Percentiles rank a stretch among this genome's conserved stretches.
Evolutionary conservation across 2,329 filamentous ascomycete genomes (phyloP).

Genomic region (Xylogone sp.): DNA sequence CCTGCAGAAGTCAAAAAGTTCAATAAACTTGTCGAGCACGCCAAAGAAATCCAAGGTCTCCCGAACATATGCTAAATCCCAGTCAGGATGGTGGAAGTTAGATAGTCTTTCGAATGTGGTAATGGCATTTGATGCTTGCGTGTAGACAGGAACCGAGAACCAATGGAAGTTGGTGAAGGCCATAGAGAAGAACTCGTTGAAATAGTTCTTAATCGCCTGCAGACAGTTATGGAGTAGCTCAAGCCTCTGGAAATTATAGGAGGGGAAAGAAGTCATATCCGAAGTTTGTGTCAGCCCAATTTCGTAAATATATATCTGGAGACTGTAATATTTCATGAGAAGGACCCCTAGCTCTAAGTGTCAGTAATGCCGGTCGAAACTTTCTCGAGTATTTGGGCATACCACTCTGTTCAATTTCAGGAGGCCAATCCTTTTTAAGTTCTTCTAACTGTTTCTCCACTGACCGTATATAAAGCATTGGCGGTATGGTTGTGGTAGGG

Average conservation of each 20-base stretch:
- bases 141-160: slow-evolving; percentile 4
- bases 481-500: neutral
- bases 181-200: slow-evolving; percentile 8
- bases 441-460: slow-evolving; percentile 8
- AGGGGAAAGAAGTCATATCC: neutral
- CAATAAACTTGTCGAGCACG: slow-evolving; percentile 27
- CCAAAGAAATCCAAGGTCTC: slow-evolving; percentile 27
- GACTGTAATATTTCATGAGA: slow-evolving; percentile 5
- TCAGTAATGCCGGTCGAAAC: neutral
- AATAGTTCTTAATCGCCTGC: slow-evolving; percentile 10
- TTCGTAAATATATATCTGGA: slow-evolving; percentile 10
- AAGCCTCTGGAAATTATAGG: slow-evolving; percentile 10
- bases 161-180: slow-evolving; percentile 7
- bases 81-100: slow-evolving; percentile 32
- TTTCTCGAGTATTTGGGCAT: neutral
- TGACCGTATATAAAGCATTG: slow-evolving; percentile 9
- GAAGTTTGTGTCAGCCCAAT: slow-evolving; percentile 12
- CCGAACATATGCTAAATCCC: slow-evolving; percentile 32
- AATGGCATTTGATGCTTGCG: slow-evolving; percentile 31
- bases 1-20: slow-evolving; percentile 21
- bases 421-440: slow-evolving; percentile 2
- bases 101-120: slow-evolving; percentile 33
- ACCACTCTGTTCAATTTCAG: slow-evolving; percentile 8
- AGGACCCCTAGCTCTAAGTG: slow-evolving; percentile 2
- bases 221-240: slow-evolving; percentile 15